Evolutionary conservation across 2,329 filamentous ascomycete genomes (phyloP), one percentile per base, ranked within the genome.

Genomic region (Colletotrichum falcatum): DNA sequence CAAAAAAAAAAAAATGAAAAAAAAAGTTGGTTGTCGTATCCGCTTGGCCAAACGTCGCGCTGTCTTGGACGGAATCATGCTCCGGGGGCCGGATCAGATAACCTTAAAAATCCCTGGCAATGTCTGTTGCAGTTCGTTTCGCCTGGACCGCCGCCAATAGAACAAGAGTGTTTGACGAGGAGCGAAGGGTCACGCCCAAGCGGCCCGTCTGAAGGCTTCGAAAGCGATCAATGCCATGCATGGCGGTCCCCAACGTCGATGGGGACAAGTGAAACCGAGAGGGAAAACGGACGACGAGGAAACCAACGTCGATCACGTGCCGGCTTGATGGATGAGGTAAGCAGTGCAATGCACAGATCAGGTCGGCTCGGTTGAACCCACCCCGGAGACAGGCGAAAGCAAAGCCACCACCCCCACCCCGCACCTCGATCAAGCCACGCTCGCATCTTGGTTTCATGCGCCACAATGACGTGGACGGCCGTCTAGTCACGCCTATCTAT

Each of bases 381-480:
- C 26, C 0, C 1, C 8, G 30, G 51, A 23, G 1, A 18, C n/a
- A 48, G 28, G 23, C n/a, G 30, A 61, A 11, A 28, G 30, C n/a
- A n/a, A n/a, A n/a, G n/a, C n/a, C n/a, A n/a, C n/a, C n/a, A n/a
- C n/a, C n/a, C n/a, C n/a, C n/a, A n/a, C 30, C 48, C 65, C 44
- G 51, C 51, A 37, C 26, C 44, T 46, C 28, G 37, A 71, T 72
- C 73, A 75, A 78, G 77, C 77, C 76, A 78, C 76, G 77, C 68
- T 67, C 28, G 42, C 64, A 51, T n/a, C 16, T 54, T 18, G 30
- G 58, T 73, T 65, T 69, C 72, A 74, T 68, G 78, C 76, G 80
- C 81, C 81, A 82, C 82, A 80, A 83, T 83, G 82, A 83, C 82
- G 81, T 83, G 78, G 77, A 67, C 70, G 66, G 70, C 65, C 16